Base-by-base conservation (phyloP, 352 stramenopile genomes). In the Bremia lactucae region DNA sequence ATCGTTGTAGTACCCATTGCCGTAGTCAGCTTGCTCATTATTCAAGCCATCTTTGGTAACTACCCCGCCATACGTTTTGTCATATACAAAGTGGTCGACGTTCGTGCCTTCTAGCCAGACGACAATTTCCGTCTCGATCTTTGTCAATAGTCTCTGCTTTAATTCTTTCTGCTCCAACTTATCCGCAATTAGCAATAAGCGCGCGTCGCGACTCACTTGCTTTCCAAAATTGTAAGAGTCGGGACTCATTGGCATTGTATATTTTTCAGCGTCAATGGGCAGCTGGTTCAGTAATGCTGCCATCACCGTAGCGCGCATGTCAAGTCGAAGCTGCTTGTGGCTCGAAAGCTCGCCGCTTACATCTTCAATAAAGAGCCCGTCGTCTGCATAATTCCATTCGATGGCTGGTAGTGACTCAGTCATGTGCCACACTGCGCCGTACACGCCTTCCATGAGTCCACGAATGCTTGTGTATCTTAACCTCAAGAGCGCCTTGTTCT, bases 1-100 rank as follows among this genome's bases (percentile, higher is more conserved):
- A 42, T 91, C 78, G 52, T 88, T 91, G 73, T 88, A 91, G 59
- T 76, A 81, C 2, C 78, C 91, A 45, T 95, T 95, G 48, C 92
- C 90, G 45, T 72, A 90, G 49, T 90, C 78, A 4, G 73, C 71
- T 6, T 52, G 61, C 14, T 67, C 42, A 45, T 80, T 54, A 7
- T 48, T 52, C 26, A 78, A 54, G 31, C 91, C 95, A 62, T 96
- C 75, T 16, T 65, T 77, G 7, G 87, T 95, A 16, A 97, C 76
- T 14, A 98, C 37, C 28, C 90, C 90, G 35, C 93, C 93, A 58
- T 89, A 95, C 7, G 80, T 94, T 36, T 83, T 62, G 55, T 98
- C 93, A 64, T 96, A 98, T 18, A 97, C 54, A 4, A 98, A 65
- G 11, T 69, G 48, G 40, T 90, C 62, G 6, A 54, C 36, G 48